Conservation (phyloP, 768 basidiomycete species). For the Pholiota conissans region DNA sequence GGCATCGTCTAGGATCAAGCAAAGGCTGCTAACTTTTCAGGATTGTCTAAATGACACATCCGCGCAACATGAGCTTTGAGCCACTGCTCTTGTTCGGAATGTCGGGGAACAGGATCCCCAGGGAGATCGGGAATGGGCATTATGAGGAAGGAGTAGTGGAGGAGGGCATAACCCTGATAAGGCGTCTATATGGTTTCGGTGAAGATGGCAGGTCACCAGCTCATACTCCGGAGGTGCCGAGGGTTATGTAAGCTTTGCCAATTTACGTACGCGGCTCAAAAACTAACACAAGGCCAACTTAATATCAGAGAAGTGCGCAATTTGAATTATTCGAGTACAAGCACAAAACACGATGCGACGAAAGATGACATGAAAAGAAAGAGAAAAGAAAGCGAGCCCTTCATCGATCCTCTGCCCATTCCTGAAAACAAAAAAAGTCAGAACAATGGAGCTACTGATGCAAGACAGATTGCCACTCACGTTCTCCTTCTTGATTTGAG, state of each 20-base stretch:
- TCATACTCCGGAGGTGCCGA: constrained; percentile 10
- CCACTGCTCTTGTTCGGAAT: constrained; percentile 65
- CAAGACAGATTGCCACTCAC: constrained; percentile 45
- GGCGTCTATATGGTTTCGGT: constrained; percentile 11
- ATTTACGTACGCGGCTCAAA: background rate
- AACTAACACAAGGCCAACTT: background rate
- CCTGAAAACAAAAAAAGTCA: constrained; percentile 40
- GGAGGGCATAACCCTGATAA: constrained; percentile 19
- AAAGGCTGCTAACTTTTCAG: constrained; percentile 52
- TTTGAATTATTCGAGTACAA: constrained; percentile 14
- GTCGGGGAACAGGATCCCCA: constrained; percentile 52
- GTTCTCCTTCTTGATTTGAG: constrained; percentile 99
- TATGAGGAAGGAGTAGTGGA: constrained; percentile 30
- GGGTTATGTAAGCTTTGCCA: constrained; percentile 16
- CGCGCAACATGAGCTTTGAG: constrained; percentile 61
- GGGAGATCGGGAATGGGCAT: constrained; percentile 72
- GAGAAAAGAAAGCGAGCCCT: constrained; percentile 13
- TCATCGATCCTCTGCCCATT: constrained; percentile 94
- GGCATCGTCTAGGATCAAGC: background rate
- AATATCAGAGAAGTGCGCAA: constrained; percentile 5
- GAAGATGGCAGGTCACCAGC: constrained; percentile 1
- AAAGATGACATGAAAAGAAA: constrained; percentile 17
- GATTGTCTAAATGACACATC: constrained; percentile 60
- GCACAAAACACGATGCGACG: constrained; percentile 19
- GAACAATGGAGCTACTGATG: background rate